Percentiles rank a stretch among this genome's conserved stretches.
Evolutionary conservation across 2,329 filamentous ascomycete species (phyloP).

Genomic region (Phoma herbarum): DNA sequence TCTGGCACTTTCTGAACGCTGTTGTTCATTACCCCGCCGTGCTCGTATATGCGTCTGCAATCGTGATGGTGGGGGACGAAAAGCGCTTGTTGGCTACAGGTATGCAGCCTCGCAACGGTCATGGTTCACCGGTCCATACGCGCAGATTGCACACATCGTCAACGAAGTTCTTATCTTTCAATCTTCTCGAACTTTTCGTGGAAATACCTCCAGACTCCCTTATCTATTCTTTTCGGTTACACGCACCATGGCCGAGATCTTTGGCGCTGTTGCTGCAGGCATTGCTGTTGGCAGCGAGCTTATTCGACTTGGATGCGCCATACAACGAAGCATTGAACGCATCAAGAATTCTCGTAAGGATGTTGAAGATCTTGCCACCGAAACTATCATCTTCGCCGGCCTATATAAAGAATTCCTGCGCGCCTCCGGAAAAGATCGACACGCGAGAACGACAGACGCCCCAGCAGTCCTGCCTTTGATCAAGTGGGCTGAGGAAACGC

Average conservation of each 20-base stretch:
- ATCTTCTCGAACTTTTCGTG: too few relatives aligned
- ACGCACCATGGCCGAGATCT: not conserved
- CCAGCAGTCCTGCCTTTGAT: not conserved
- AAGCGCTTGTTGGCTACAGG: constrained; percentile 2
- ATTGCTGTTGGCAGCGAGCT: not conserved
- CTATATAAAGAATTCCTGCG: not conserved
- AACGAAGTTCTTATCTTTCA: not conserved
- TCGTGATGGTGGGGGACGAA: constrained; percentile 1
- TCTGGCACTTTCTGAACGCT: not conserved
- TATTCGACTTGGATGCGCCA: not conserved
- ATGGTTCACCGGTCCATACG: constrained; percentile 8
- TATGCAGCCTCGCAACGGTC: not conserved
- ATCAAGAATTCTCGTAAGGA: not conserved
- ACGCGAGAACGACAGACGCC: not conserved
- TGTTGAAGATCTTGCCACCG: not conserved
- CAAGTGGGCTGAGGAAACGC: not conserved
- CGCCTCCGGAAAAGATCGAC: not conserved
- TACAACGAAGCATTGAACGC: not conserved
- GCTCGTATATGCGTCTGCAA: not conserved
- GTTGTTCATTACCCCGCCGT: constrained; percentile 5
- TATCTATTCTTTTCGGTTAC: not conserved
- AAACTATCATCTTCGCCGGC: not conserved
- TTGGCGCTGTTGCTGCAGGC: not conserved
- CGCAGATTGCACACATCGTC: not conserved
- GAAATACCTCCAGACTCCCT: not conserved